phyloP scores from a whole-genome alignment of 176 grass and related monocot species.

The Oryza coarctata region DNA sequence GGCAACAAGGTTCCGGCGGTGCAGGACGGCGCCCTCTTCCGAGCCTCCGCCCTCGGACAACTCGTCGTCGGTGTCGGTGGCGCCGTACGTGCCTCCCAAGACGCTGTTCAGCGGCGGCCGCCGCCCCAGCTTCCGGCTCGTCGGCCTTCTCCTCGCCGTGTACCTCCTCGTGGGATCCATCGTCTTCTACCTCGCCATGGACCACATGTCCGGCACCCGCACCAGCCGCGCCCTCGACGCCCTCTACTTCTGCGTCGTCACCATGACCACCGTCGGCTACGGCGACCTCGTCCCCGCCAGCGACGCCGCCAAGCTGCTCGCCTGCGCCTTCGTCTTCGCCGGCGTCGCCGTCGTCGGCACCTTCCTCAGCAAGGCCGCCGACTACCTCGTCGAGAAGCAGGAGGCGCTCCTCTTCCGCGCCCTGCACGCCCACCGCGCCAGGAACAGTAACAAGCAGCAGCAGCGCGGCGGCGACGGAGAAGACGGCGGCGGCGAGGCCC shows the following conservation, averaged over 20 bases:
- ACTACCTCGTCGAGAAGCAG: constrained; percentile 76
- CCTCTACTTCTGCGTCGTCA: constrained; percentile 79
- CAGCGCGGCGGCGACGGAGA: too few relatives aligned
- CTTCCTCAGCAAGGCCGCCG: constrained; percentile 49
- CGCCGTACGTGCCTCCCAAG: background rate
- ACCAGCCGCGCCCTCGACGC: constrained; percentile 44
- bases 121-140: constrained; percentile 45
- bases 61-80: too few relatives aligned
- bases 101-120: background rate
- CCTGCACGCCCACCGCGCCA: background rate
- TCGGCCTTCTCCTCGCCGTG: constrained; percentile 43
- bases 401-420: constrained; percentile 48
- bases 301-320: constrained; percentile 44
- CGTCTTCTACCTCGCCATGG: constrained; percentile 49
- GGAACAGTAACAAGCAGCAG: constrained; percentile 7
- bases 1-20: constrained; percentile 35
- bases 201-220: constrained; percentile 44
- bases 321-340: constrained; percentile 53
- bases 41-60: background rate
- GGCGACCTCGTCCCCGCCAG: constrained; percentile 64
- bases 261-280: constrained; percentile 97
- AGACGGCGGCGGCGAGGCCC: constrained; percentile 33
- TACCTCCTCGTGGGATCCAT: constrained; percentile 52
- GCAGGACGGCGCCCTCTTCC: constrained; percentile 22
- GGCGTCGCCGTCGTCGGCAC: constrained; percentile 52